Base-by-base conservation (phyloP, 106 monocot genomes). In the Dendrobium huoshanense region DNA sequence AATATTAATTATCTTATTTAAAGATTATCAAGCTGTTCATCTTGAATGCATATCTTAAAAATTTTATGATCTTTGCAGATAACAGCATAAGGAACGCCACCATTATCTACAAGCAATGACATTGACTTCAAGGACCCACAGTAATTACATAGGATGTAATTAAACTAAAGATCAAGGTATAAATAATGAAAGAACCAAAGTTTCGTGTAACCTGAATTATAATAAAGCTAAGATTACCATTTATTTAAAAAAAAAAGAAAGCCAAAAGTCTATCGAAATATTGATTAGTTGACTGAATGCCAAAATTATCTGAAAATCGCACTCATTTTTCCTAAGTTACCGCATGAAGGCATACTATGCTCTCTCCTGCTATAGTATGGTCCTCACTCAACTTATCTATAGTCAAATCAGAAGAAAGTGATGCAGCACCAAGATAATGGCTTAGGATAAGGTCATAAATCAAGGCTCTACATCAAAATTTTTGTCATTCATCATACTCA, bases 61-160 rank as follows among this genome's bases (percentile, higher is more conserved):
- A 99, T 88, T 83, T 95, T 85, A 58, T 90, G 90, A 84, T 99
- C 99, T 84, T 99, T 99, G 76, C 90, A 93, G 74, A 95, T 80
- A 87, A 99, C 64, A 72, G 99, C 99, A 93, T 95, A 89, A 40
- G 90, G 95, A 75, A 89, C 54, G 49, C 91, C 99, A 82, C 93
- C 93, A 85, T 83, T 86, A 80, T 93, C 99, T 61, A 93, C 95
- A 42, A 93, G 95, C 93, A 99, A 86, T 65, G 99, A 88, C 95
- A 93, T 95, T 81, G 95, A 90, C 81, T 99, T 93, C 83, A 99
- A 87, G 5, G 99, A 93, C 68, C 99, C 99, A 90, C 99, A 99
- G 77, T 99, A 99, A 55, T 95, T 99, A 88, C 85, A 86, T 43
- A 45, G 75, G 17, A 41, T 8, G 41, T 55, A 81, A 75, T 7